Conservation (phyloP, 2,329 filamentous ascomycete species). For the Plenodomus tracheiphilus region DNA sequence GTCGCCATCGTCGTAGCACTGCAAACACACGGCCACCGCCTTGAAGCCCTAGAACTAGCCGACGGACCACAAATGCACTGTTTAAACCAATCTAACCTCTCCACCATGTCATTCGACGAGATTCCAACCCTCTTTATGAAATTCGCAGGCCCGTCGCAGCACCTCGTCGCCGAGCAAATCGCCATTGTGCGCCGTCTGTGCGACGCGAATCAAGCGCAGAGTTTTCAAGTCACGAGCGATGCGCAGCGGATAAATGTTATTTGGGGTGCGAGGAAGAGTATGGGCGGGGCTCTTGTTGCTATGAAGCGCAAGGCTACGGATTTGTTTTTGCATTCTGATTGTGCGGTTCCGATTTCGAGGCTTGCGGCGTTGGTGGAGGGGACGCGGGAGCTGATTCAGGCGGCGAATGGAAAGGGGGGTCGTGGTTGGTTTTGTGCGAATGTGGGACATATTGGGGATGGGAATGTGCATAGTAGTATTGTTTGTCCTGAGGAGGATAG, state of each 20-base stretch:
- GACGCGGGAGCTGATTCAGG: conserved; percentile 67
- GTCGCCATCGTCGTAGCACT: conserved; percentile 77
- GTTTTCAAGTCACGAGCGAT: conserved; percentile 66
- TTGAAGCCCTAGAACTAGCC: conserved; percentile 85
- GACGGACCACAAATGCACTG: conserved; percentile 83
- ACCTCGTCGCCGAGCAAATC: conserved; percentile 74
- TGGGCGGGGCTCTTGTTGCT: conserved; percentile 70
- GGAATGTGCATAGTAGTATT: conserved; percentile 43
- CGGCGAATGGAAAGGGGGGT: too few relatives aligned
- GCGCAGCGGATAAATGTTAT: conserved; percentile 65
- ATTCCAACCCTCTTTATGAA: conserved; percentile 73
- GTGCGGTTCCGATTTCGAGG: conserved; percentile 73
- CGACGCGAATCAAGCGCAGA: conserved; percentile 59
- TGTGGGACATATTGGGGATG: conserved; percentile 74
- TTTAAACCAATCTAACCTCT: conserved; percentile 63
- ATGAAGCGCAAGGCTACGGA: conserved; percentile 62
- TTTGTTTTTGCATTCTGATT: conserved; percentile 73
- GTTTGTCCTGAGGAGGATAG: conserved; percentile 32
- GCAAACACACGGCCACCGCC: conserved; percentile 75
- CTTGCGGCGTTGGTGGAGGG: conserved; percentile 74
- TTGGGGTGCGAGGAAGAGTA: conserved; percentile 75
- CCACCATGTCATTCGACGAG: conserved; percentile 65
- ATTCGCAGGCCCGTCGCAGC: conserved; percentile 64
- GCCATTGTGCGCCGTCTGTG: conserved; percentile 63
- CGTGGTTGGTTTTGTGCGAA: conserved; percentile 53